A percentile compares a stretch with the other conserved stretches of the same genome.
phyloP scores from a whole-genome alignment of 2,329 filamentous ascomycete genomes.

The Alternaria panax region DNA sequence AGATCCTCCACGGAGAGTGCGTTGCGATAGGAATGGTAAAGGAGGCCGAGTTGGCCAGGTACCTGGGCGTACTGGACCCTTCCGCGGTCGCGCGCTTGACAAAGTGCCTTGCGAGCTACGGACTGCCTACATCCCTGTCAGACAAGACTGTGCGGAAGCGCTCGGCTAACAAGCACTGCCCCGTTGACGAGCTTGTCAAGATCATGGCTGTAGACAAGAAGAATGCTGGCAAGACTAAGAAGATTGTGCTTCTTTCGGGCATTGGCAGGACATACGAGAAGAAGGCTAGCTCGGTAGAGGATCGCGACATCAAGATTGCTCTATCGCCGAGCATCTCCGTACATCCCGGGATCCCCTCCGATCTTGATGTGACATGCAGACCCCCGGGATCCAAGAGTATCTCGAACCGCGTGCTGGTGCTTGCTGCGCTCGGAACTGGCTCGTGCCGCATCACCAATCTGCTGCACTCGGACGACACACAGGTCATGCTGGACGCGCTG shows the following conservation, averaged over 20 bases:
- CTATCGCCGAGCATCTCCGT: slow-evolving; percentile 82
- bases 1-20: slow-evolving; percentile 93
- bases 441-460: slow-evolving; percentile 89
- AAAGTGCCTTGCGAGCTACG: slow-evolving; percentile 95
- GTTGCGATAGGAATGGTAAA: slow-evolving; percentile 99
- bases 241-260: slow-evolving; percentile 88
- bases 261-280: slow-evolving; percentile 89
- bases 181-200: slow-evolving; percentile 81
- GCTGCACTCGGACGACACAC: slow-evolving; percentile 94
- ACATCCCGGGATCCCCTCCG: slow-evolving; percentile 71
- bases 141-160: slow-evolving; percentile 84
- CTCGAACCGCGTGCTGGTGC: slow-evolving; percentile 91
- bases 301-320: slow-evolving; percentile 81
- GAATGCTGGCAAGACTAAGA: slow-evolving; percentile 94
- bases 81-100: slow-evolving; percentile 87
- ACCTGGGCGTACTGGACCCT: slow-evolving; percentile 83
- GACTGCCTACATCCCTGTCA: slow-evolving; percentile 81
- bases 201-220: slow-evolving; percentile 99
- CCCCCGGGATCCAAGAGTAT: slow-evolving; percentile 98
- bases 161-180: slow-evolving; percentile 86
- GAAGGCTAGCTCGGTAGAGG: slow-evolving; percentile 87
- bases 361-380: slow-evolving; percentile 75
- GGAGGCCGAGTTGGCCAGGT: slow-evolving; percentile 90
- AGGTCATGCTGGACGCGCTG: slow-evolving; percentile 96
- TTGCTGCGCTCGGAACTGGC: slow-evolving; percentile 87